Evolutionary conservation across 768 basidiomycete species (phyloP).

Genomic region (Rhizopogon vulgaris): DNA sequence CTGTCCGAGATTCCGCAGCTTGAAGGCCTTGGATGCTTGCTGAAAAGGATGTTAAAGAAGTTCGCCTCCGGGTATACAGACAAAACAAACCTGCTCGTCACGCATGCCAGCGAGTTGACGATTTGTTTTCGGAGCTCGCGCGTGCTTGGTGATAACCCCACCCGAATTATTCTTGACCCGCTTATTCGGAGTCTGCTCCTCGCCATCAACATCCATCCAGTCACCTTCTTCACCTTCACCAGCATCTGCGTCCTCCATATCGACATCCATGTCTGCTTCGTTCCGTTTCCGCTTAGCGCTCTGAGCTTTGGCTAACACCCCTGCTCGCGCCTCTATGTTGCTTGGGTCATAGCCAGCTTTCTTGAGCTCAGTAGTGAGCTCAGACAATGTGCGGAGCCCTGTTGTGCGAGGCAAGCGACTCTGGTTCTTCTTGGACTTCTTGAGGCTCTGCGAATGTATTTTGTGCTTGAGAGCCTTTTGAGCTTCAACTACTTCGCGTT

Average conservation of each 20-base stretch:
- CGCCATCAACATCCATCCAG: constrained; percentile 51
- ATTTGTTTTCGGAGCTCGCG: constrained; percentile 62
- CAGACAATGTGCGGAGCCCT: constrained; percentile 57
- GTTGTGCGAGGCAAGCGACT: constrained; percentile 72
- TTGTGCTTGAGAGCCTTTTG: constrained; percentile 55
- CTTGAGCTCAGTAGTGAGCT: constrained; percentile 78
- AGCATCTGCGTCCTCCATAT: constrained; percentile 37
- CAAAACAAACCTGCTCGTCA: constrained; percentile 54
- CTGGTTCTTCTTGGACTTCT: constrained; percentile 85
- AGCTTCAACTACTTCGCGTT: constrained; percentile 67
- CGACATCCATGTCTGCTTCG: constrained; percentile 49
- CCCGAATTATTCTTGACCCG: constrained; percentile 59
- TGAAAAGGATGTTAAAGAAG: constrained; percentile 21
- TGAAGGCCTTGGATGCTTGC: constrained; percentile 77
- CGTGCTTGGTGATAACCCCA: constrained; percentile 39
- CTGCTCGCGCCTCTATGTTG: constrained; percentile 83
- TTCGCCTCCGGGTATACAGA: not conserved
- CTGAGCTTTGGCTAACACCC: constrained; percentile 68
- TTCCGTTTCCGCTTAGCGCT: constrained; percentile 58
- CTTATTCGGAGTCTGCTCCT: constrained; percentile 48
- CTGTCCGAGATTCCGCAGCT: constrained; percentile 82
- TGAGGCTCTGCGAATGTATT: constrained; percentile 67
- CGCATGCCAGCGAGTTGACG: constrained; percentile 76
- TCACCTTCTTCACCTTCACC: constrained; percentile 39
- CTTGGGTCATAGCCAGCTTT: constrained; percentile 87